These are phyloP conservation scores for Harringtonia aguacate DNA, from an alignment of 2,329 filamentous ascomycete species.

Conservation along the genomic window DNA sequence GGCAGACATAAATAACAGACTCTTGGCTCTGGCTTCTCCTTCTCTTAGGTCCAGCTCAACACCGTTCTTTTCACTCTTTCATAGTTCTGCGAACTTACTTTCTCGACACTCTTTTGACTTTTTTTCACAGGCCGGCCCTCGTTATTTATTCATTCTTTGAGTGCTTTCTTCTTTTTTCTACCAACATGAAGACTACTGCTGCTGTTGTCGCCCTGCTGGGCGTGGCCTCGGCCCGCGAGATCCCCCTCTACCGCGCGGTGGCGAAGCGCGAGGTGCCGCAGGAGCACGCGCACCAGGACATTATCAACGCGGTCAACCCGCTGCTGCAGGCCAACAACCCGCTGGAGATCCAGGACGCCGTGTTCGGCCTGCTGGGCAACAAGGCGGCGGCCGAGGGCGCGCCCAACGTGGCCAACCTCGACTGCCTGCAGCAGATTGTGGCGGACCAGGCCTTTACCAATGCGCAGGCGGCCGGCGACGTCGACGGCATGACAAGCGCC, in stretches of 20 bases:
- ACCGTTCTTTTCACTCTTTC: slow-evolving; percentile 6
- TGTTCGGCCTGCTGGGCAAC: slow-evolving; percentile 40
- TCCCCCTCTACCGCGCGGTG: neutral
- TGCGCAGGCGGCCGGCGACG: slow-evolving; percentile 42
- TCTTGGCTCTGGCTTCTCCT: neutral
- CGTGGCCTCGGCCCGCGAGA: too few relatives aligned
- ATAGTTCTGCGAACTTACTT: slow-evolving; percentile 12
- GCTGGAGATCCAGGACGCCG: slow-evolving; percentile 30
- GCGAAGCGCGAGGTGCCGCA: slow-evolving; percentile 37
- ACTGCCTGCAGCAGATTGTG: slow-evolving; percentile 47
- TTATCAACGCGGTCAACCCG: slow-evolving; percentile 25
- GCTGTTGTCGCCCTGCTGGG: too few relatives aligned
- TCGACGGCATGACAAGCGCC: slow-evolving; percentile 39
- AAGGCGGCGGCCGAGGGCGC: slow-evolving; percentile 22
- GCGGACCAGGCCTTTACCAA: slow-evolving; percentile 53
- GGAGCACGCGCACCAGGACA: slow-evolving; percentile 37
- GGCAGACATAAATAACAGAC: too few relatives aligned
- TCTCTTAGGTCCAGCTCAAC: slow-evolving; percentile 1
- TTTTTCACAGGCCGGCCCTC: slow-evolving; percentile 9
- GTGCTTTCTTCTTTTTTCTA: neutral
- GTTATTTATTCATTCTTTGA: slow-evolving; percentile 1
- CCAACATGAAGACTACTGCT: slow-evolving; percentile 4
- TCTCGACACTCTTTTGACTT: slow-evolving; percentile 6
- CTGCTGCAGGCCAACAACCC: slow-evolving; percentile 35
- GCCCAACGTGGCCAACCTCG: slow-evolving; percentile 27